These are phyloP conservation scores for Aspergillus spinulosporus DNA, from an alignment of 2,329 filamentous ascomycete species.

Conservation along the genomic window DNA sequence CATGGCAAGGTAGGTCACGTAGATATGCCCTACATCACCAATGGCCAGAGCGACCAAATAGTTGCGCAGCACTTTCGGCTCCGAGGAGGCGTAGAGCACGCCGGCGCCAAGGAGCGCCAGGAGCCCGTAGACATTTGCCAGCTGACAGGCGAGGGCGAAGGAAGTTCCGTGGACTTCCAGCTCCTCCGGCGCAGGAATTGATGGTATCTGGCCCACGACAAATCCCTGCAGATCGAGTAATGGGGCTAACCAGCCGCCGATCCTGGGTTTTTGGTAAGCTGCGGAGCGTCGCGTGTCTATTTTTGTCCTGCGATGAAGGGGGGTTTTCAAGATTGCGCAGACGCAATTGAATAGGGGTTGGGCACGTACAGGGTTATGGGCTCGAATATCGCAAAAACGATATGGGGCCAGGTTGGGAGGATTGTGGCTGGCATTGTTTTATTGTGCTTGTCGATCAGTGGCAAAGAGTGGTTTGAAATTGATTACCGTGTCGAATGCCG, in stretches of 20 bases:
- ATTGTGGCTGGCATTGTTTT: constrained; percentile 42
- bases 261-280: constrained; percentile 41
- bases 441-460: background rate
- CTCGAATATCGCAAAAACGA: constrained; percentile 68
- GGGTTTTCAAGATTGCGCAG: background rate
- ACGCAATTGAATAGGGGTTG: constrained; percentile 6
- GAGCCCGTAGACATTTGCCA: constrained; percentile 70
- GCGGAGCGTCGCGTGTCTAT: background rate
- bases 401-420: constrained; percentile 63
- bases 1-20: constrained; percentile 60
- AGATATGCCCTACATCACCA: constrained; percentile 68
- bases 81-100: constrained; percentile 63
- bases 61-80: constrained; percentile 65
- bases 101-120: constrained; percentile 64
- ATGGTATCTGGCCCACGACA: constrained; percentile 61
- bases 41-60: constrained; percentile 66
- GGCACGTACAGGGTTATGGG: constrained; percentile 63
- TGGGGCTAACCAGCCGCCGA: constrained; percentile 60
- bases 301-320: background rate
- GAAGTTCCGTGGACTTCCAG: constrained; percentile 39
- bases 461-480: background rate
- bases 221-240: constrained; percentile 62
- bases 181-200: constrained; percentile 21
- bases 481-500: background rate
- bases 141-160: constrained; percentile 63